These are phyloP conservation scores for Aurantiochytrium sp. DNA, from an alignment of 108 stramenopile genomes.

Conservation along the genomic window DNA sequence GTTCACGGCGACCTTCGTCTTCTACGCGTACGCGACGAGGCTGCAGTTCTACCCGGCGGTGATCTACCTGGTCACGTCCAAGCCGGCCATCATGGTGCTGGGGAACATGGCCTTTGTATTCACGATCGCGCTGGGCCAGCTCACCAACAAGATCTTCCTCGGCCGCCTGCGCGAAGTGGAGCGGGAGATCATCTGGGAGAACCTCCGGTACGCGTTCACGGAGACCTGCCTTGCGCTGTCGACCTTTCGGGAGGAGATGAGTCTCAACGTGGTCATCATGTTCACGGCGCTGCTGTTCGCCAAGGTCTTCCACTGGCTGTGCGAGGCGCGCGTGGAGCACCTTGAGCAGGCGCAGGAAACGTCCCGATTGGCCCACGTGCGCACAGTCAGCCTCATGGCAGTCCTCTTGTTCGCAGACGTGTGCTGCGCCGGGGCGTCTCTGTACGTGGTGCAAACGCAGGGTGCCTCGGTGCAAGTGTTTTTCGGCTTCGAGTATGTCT, in stretches of 20 bases:
- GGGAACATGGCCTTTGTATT: slow-evolving; percentile 70
- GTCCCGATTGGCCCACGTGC: slow-evolving; percentile 28
- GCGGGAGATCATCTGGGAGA: slow-evolving; percentile 82
- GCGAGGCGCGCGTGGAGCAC: slow-evolving; percentile 77
- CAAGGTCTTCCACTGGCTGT: slow-evolving; percentile 91
- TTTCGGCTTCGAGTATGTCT: slow-evolving; percentile 88
- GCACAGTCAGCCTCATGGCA: slow-evolving; percentile 44
- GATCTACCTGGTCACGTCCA: slow-evolving; percentile 77
- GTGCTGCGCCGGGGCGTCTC: slow-evolving; percentile 2
- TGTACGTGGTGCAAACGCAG: slow-evolving; percentile 50
- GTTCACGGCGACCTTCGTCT: slow-evolving; percentile 43
- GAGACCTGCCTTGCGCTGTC: slow-evolving; percentile 96
- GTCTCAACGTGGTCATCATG: slow-evolving; percentile 65
- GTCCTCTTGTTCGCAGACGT: slow-evolving; percentile 22
- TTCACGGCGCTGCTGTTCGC: slow-evolving; percentile 77
- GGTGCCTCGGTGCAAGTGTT: slow-evolving; percentile 79
- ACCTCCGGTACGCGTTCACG: slow-evolving; percentile 87
- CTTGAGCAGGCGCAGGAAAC: slow-evolving; percentile 78
- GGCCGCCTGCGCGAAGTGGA: slow-evolving; percentile 78
- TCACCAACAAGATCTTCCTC: slow-evolving; percentile 63
- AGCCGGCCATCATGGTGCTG: slow-evolving; percentile 74
- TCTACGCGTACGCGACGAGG: slow-evolving; percentile 70
- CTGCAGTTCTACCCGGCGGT: slow-evolving; percentile 90
- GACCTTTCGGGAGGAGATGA: slow-evolving; percentile 89
- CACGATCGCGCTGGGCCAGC: slow-evolving; percentile 51